Evolutionary conservation across 148 eudicot species (phyloP).

Genomic region (Rhododendron simsii): DNA sequence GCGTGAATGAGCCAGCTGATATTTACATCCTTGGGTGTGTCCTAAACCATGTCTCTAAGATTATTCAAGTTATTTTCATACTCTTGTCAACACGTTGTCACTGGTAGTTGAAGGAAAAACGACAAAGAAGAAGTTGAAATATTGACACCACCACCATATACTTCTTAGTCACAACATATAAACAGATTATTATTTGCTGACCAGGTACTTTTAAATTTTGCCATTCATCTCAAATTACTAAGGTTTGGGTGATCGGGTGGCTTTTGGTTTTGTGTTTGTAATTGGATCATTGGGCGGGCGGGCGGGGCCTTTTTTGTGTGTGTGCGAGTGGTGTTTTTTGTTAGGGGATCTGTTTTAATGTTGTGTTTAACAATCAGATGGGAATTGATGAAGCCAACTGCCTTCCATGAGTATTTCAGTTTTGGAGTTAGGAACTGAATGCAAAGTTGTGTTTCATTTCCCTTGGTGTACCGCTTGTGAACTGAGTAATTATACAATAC

Average conservation of each 20-base stretch:
- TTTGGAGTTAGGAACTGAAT: too few species aligned
- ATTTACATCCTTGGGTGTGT: conserved; percentile 81
- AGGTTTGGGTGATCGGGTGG: neutral
- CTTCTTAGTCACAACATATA: neutral
- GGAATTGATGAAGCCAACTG: too few species aligned
- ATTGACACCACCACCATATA: neutral
- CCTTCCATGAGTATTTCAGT: too few species aligned
- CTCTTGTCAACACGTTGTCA: neutral
- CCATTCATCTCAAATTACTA: neutral
- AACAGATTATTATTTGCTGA: neutral
- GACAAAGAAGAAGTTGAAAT: neutral
- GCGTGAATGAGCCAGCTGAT: conserved; percentile 75
- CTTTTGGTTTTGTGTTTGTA: neutral
- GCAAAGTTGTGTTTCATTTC: too few species aligned
- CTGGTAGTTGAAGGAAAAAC: neutral
- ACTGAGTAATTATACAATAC: too few species aligned
- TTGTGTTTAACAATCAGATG: too few species aligned
- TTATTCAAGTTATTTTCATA: neutral
- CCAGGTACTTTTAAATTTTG: neutral
- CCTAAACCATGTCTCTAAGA: neutral
- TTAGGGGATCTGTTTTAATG: too few species aligned
- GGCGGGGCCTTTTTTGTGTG: too few species aligned
- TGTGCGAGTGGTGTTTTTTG: too few species aligned
- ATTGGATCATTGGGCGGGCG: neutral
- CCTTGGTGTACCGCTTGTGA: too few species aligned